Percentiles rank a stretch among this genome's conserved stretches.
phyloP scores from a whole-genome alignment of 495 filamentous ascomycete species.

The Xylaria venustula region DNA sequence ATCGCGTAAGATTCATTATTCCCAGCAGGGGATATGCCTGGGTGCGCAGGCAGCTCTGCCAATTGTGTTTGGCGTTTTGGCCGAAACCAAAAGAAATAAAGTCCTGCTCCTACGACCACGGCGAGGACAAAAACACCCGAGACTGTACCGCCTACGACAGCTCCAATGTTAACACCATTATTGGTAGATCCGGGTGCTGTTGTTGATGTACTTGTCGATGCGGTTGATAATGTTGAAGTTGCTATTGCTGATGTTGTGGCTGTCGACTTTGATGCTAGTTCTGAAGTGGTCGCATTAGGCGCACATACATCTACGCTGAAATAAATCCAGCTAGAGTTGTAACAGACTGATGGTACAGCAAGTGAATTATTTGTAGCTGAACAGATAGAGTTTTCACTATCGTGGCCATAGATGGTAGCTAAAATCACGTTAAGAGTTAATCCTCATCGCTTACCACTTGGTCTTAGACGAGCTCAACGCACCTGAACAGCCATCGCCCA shows the following conservation, averaged over 20 bases:
- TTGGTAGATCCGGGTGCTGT: neutral
- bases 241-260: neutral
- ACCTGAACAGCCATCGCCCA: slow-evolving; percentile 7
- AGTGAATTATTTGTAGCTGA: neutral
- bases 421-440: slow-evolving; percentile 4
- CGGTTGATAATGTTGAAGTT: neutral
- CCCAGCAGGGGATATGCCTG: neutral
- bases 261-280: neutral
- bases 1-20: neutral
- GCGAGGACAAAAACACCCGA: neutral
- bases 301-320: slow-evolving; percentile 8
- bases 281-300: no score
- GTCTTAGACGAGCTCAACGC: neutral
- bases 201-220: neutral
- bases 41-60: neutral
- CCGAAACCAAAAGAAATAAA: slow-evolving; percentile 10
- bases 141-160: slow-evolving; percentile 5
- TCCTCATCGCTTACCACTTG: neutral
- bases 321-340: neutral
- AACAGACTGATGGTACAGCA: neutral
- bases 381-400: slow-evolving; percentile 1
- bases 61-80: neutral
- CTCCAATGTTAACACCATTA: neutral
- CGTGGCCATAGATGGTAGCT: slow-evolving; percentile 13
- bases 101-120: neutral